These are phyloP conservation scores for Paramecium pentaurelia DNA, from an alignment of 73 alveolate genomes.

Conservation along the genomic window DNA sequence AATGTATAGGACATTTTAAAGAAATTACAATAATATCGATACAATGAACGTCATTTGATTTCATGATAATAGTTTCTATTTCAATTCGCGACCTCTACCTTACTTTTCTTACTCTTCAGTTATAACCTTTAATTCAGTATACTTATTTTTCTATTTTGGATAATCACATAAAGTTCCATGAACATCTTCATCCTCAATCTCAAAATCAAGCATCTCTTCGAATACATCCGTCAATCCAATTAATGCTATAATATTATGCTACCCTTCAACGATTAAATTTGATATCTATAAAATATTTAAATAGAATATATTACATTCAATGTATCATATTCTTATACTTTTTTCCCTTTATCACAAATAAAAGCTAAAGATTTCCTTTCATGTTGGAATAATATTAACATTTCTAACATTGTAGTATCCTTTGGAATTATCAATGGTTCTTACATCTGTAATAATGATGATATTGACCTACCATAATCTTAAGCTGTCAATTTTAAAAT, in stretches of 20 bases:
- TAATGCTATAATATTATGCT: not conserved
- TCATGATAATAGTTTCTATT: conserved; percentile 17
- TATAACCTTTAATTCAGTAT: not conserved
- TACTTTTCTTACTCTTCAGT: conserved; percentile 16
- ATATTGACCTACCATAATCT: conserved; percentile 2
- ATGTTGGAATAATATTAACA: conserved; percentile 6
- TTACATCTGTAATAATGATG: not conserved
- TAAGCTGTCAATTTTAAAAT: not conserved
- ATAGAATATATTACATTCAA: conserved; percentile 6
- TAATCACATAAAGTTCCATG: conserved; percentile 21
- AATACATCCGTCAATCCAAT: conserved; percentile 47
- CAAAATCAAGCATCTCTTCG: conserved; percentile 61
- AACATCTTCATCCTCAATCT: conserved; percentile 51
- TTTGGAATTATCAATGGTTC: conserved; percentile 31
- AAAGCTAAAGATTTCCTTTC: conserved; percentile 32
- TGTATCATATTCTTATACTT: not conserved
- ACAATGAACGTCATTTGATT: not conserved
- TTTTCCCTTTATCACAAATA: not conserved
- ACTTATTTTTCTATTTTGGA: not conserved
- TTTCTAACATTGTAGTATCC: conserved; percentile 52
- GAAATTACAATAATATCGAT: not conserved
- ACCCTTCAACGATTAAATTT: not conserved
- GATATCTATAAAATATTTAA: not conserved
- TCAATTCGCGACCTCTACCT: not conserved
- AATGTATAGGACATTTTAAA: not conserved